Conservation (phyloP, 106 monocot genomes). For the Phalaenopsis equestris region DNA sequence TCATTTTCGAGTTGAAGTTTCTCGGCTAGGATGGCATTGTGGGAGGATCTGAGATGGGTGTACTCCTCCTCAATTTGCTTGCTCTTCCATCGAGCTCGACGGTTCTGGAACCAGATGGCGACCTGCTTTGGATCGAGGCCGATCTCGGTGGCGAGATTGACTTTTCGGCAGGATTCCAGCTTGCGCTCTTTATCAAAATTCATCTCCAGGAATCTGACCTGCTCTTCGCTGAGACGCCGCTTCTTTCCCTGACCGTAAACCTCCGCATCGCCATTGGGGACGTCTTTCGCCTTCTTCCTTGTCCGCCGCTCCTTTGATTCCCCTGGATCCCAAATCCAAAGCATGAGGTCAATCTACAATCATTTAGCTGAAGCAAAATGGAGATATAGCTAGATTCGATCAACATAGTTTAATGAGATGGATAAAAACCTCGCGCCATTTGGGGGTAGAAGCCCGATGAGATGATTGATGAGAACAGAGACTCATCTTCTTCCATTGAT, state of each 20-base stretch:
- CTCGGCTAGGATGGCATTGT: conserved; percentile 30
- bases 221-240: conserved; percentile 46
- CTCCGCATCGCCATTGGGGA: neutral
- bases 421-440: conserved; percentile 15
- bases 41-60: conserved; percentile 33
- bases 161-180: conserved; percentile 56
- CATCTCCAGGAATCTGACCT: conserved; percentile 55
- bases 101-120: conserved; percentile 78
- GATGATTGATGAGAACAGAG: neutral
- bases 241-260: conserved; percentile 30
- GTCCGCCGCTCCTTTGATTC: conserved; percentile 17
- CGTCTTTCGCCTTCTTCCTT: conserved; percentile 26
- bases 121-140: conserved; percentile 74
- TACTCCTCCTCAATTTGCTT: conserved; percentile 68
- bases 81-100: conserved; percentile 64
- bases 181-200: conserved; percentile 55
- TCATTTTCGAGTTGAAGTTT: conserved; percentile 64
- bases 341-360: neutral
- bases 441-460: neutral
- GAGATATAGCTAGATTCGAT: neutral
- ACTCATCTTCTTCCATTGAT: conserved; percentile 8
- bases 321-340: conserved; percentile 6
- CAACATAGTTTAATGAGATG: neutral
- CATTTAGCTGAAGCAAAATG: neutral
- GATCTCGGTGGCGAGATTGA: conserved; percentile 40